Evolutionary conservation across 768 basidiomycete species (phyloP), one percentile per base, ranked within the genome.

Genomic region (Cystofilobasidium bisporidii): DNA sequence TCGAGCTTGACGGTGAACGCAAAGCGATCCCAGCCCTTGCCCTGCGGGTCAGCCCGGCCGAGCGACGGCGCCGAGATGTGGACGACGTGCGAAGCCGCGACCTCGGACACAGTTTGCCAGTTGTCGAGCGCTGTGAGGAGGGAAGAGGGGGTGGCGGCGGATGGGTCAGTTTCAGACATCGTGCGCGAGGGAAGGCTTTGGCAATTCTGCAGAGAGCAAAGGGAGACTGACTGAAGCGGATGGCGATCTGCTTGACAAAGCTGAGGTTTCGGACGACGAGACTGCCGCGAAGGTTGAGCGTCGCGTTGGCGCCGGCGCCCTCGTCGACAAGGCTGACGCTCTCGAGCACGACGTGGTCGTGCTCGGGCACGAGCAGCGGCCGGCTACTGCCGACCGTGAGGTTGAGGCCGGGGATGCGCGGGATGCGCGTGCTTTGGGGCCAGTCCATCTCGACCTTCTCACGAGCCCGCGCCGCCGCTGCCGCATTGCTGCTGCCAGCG

Each of bases 31-130:
- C 67, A 83, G 82, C 30, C 63, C 64, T 43, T 78, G 76, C 36
- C 71, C 75, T 55, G 57, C 53, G 22, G 48, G 45, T 69, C 32
- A 45, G 58, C 33, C 12, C 30, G 48, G 75, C 70, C 75, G 70
- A 43, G 70, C 57, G 62, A 75, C 73, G 48, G 71, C 60, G 72
- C 75, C 74, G 53, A 75, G 67, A 73, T 77, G 64, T 57, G 63
- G 36, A 40, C 57, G 48, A 26, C 79, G 70, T 41, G 80, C 75
- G 58, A 48, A 30, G 86, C 93, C 0, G 86, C 83, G 67, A 96
- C 89, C 77, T 98, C 94, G 76, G 87, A 88, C 67, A 90, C 93
- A 57, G 94, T 99, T 77, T 91, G 90, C 94, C 94, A 98, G 72
- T 81, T 82, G 75, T 98, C 94, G 72, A 93, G 83, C 1, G 94